phyloP scores from a whole-genome alignment of 139 green algal species.

The Chlorella ohadii region DNA sequence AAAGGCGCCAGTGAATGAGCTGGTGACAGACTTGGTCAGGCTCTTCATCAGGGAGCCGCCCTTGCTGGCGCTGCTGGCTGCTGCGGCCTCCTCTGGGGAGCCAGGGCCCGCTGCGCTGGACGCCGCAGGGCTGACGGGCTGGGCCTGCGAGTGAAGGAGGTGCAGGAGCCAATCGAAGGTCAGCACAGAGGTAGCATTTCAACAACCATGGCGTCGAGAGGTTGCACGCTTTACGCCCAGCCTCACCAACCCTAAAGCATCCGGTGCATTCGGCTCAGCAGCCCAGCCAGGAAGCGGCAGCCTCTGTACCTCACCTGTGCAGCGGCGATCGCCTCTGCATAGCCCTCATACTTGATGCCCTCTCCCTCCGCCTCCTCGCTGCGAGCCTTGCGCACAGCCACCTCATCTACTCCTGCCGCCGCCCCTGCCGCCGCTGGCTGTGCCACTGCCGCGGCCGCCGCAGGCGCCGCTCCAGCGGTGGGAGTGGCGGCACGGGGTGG shows the following conservation, averaged over 20 bases:
- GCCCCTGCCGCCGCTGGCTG: not conserved
- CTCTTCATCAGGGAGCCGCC: constrained; percentile 5
- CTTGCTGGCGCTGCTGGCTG: too few species aligned
- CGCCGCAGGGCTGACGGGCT: not conserved
- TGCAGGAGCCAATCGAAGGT: not conserved
- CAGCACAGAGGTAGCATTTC: too few species aligned
- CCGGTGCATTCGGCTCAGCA: not conserved
- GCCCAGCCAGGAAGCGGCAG: not conserved
- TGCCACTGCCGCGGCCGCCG: not conserved
- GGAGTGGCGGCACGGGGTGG: not conserved
- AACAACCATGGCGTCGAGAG: too few species aligned
- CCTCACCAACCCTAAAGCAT: too few species aligned
- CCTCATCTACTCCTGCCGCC: not conserved
- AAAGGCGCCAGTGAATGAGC: not conserved
- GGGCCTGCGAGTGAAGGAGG: not conserved
- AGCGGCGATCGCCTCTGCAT: constrained; percentile 38
- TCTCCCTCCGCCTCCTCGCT: constrained; percentile 11
- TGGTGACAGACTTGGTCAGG: not conserved
- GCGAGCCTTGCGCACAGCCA: not conserved
- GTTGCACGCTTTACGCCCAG: too few species aligned
- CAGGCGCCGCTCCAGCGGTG: not conserved
- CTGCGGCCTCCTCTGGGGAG: too few species aligned
- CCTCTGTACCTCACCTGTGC: not conserved
- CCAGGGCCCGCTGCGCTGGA: not conserved
- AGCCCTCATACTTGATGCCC: constrained; percentile 53